These are phyloP conservation scores for Lophium mytilinum DNA, from an alignment of 495 filamentous ascomycete genomes.

Conservation along the genomic window DNA sequence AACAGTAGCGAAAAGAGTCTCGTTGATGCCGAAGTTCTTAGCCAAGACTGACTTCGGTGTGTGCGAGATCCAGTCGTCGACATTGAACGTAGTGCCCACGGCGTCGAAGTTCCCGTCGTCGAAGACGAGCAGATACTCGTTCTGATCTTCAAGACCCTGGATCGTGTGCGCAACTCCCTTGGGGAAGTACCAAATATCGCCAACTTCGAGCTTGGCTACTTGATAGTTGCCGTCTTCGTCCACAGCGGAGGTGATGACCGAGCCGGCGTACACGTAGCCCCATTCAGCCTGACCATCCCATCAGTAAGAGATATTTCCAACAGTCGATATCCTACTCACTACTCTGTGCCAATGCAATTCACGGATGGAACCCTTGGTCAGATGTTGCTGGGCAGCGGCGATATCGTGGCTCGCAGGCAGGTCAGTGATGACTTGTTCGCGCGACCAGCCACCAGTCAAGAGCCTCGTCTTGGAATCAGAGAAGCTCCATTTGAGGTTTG, in stretches of 20 bases:
- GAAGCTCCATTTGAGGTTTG: slow-evolving; percentile 60
- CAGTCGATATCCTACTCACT: slow-evolving; percentile 31
- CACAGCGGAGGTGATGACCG: slow-evolving; percentile 49
- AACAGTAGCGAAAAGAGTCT: slow-evolving; percentile 48
- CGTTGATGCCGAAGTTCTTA: slow-evolving; percentile 55
- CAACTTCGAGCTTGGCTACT: slow-evolving; percentile 46
- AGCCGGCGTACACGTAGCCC: slow-evolving; percentile 54
- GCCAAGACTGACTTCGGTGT: slow-evolving; percentile 53
- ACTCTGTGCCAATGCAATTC: slow-evolving; percentile 62
- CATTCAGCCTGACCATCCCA: slow-evolving; percentile 48
- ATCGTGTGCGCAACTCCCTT: slow-evolving; percentile 56
- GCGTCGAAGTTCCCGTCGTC: slow-evolving; percentile 50
- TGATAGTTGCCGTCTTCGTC: slow-evolving; percentile 51
- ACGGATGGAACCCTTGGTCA: slow-evolving; percentile 53
- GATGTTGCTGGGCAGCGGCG: slow-evolving; percentile 54
- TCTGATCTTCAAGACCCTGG: slow-evolving; percentile 49
- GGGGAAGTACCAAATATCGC: slow-evolving; percentile 63
- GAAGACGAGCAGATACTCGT: slow-evolving; percentile 59
- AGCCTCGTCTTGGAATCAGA: slow-evolving; percentile 53
- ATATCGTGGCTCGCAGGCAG: slow-evolving; percentile 54
- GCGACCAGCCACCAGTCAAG: slow-evolving; percentile 54
- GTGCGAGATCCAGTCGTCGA: slow-evolving; percentile 57
- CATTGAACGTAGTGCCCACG: slow-evolving; percentile 51
- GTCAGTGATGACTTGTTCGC: slow-evolving; percentile 55
- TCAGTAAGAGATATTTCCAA: background rate